These are phyloP conservation scores for Fennellomyces sp. DNA, from an alignment of 371 early-diverging fungal genomes.

Conservation along the genomic window DNA sequence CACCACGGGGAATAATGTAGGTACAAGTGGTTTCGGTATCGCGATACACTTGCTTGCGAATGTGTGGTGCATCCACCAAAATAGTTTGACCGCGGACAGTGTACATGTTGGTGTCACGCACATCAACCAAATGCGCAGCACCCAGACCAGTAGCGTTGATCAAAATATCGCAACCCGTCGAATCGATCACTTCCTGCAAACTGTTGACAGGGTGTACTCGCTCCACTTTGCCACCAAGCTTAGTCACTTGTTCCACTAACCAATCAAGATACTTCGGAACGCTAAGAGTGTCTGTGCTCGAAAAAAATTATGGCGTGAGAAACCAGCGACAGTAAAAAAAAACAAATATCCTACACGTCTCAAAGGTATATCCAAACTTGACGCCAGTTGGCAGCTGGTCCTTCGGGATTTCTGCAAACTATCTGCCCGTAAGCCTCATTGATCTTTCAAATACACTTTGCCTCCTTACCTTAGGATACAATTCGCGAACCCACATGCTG, in stretches of 20 bases:
- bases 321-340: not conserved
- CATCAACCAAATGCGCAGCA: slow-evolving; percentile 65
- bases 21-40: slow-evolving; percentile 43
- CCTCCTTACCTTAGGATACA: slow-evolving; percentile 30
- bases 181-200: slow-evolving; percentile 54
- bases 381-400: slow-evolving; percentile 19
- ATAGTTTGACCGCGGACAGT: slow-evolving; percentile 80
- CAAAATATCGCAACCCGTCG: slow-evolving; percentile 49
- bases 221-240: slow-evolving; percentile 59
- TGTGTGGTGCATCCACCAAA: slow-evolving; percentile 68
- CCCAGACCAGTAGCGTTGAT: slow-evolving; percentile 80
- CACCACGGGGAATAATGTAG: slow-evolving; percentile 82
- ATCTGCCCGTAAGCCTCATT: not conserved
- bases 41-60: slow-evolving; percentile 48
- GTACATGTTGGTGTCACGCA: slow-evolving; percentile 65
- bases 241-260: slow-evolving; percentile 55
- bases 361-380: slow-evolving; percentile 31
- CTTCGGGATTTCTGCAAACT: slow-evolving; percentile 29
- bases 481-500: slow-evolving; percentile 31
- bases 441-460: not conserved
- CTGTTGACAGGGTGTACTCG: slow-evolving; percentile 43
- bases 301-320: slow-evolving; percentile 7
- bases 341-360: slow-evolving; percentile 24
- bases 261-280: slow-evolving; percentile 66
- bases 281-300: slow-evolving; percentile 27